Percentiles rank a stretch among this genome's conserved stretches.
These are phyloP conservation scores for Sugiyamaella smithiae DNA, from an alignment of 805 yeast genomes.

Conservation along the genomic window DNA sequence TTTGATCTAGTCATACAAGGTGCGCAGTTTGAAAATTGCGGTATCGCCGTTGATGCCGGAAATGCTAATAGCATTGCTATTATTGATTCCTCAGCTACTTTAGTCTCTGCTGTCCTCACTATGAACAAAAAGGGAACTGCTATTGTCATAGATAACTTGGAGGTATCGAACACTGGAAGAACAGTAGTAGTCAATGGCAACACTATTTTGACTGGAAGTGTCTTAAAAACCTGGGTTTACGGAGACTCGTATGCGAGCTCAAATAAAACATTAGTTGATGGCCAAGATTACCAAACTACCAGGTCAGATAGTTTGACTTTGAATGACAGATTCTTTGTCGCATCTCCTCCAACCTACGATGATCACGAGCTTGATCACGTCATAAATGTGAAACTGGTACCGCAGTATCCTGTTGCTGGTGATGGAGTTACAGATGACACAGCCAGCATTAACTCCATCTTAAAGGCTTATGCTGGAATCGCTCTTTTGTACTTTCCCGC, in stretches of 20 bases:
- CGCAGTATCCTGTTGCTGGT: constrained; percentile 7
- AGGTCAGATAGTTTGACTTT: not conserved
- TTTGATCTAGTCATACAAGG: constrained; percentile 9
- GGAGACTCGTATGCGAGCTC: not conserved
- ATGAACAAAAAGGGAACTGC: not conserved
- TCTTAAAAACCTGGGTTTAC: not conserved
- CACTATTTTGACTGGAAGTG: not conserved
- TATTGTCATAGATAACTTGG: not conserved
- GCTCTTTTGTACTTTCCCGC: constrained; percentile 7
- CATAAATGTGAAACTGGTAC: constrained; percentile 6
- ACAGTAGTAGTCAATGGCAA: not conserved
- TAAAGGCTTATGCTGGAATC: constrained; percentile 1
- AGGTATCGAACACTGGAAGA: not conserved
- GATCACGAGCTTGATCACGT: not conserved
- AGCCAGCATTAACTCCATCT: constrained; percentile 6
- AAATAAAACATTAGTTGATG: not conserved
- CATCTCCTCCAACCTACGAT: constrained; percentile 3
- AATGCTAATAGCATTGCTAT: constrained; percentile 8
- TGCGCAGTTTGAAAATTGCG: constrained; percentile 5
- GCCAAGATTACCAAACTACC: not conserved
- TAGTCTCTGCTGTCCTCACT: constrained; percentile 1
- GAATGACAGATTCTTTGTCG: not conserved
- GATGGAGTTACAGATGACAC: constrained; percentile 14
- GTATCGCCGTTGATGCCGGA: constrained; percentile 5
- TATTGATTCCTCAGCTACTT: constrained; percentile 3